Conservation (phyloP, 2,329 filamentous ascomycete genomes). For the Fusarium guadeloupense region DNA sequence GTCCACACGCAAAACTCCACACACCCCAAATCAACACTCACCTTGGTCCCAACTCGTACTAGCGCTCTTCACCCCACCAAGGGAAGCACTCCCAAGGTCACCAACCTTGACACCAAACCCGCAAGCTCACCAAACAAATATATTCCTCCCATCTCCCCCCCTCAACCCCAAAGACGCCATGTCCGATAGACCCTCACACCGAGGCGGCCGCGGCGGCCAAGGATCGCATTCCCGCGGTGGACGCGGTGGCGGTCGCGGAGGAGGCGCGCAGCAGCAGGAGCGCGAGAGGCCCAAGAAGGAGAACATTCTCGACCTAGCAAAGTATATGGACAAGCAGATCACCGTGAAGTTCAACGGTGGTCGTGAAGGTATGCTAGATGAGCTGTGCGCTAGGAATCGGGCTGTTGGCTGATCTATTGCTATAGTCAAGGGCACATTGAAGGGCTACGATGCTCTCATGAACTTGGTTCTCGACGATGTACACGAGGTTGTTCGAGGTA, state of each 20-base stretch:
- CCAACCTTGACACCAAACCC: conserved; percentile 29
- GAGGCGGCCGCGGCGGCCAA: conserved; percentile 57
- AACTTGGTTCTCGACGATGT: conserved; percentile 97
- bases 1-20: conserved; percentile 2
- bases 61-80: conserved; percentile 31
- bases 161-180: conserved; percentile 47
- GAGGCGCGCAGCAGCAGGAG: conserved; percentile 58
- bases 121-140: conserved; percentile 21
- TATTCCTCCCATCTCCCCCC: conserved; percentile 12
- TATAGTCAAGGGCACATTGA: conserved; percentile 85
- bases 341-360: conserved; percentile 97
- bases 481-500: conserved; percentile 88
- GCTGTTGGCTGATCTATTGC: conserved; percentile 13
- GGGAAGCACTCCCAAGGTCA: conserved; percentile 31
- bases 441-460: conserved; percentile 97
- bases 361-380: conserved; percentile 72
- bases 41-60: not conserved
- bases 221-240: conserved; percentile 54
- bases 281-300: conserved; percentile 93
- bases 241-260: conserved; percentile 58
- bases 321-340: conserved; percentile 97
- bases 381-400: not conserved
- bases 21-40: not conserved
- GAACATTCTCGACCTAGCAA: conserved; percentile 93
- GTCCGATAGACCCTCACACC: conserved; percentile 61